Evolutionary conservation across 495 filamentous ascomycete genomes (phyloP).

Genomic region (Cladorrhinum samala): DNA sequence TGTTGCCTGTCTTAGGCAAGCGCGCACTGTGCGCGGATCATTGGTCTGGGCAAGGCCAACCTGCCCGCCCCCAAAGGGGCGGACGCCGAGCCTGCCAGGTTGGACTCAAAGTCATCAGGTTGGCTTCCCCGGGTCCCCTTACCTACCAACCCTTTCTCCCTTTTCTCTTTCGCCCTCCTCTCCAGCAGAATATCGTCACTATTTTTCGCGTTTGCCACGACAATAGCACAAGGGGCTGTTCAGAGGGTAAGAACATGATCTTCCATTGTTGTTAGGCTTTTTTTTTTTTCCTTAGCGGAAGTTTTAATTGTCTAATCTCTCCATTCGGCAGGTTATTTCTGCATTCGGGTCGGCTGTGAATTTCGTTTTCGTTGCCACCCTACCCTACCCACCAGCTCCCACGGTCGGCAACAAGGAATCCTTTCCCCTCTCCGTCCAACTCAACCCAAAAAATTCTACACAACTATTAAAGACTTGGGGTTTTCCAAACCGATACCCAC

Average conservation of each 20-base stretch:
- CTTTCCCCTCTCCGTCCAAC: conserved; percentile 8
- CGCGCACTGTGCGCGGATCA: background rate
- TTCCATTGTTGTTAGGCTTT: background rate
- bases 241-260: conserved; percentile 17
- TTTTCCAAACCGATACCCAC: background rate
- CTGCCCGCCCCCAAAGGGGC: background rate
- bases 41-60: background rate
- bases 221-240: conserved; percentile 10
- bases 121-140: conserved; percentile 4
- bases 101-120: conserved; percentile 5
- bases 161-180: conserved; percentile 16
- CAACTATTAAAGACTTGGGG: background rate
- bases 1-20: background rate
- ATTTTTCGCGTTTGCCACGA: conserved; percentile 9
- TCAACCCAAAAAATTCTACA: conserved; percentile 5
- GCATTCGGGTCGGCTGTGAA: conserved; percentile 14
- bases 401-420: conserved; percentile 12
- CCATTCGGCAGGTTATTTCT: conserved; percentile 1
- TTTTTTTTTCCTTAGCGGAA: background rate
- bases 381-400: background rate
- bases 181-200: conserved; percentile 7
- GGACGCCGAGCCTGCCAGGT: background rate
- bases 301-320: conserved; percentile 1
- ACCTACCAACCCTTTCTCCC: conserved; percentile 10
- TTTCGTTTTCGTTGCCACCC: conserved; percentile 12